Evolutionary conservation across 805 yeast genomes (phyloP).

Genomic region (Maudiozyma barnettii): DNA sequence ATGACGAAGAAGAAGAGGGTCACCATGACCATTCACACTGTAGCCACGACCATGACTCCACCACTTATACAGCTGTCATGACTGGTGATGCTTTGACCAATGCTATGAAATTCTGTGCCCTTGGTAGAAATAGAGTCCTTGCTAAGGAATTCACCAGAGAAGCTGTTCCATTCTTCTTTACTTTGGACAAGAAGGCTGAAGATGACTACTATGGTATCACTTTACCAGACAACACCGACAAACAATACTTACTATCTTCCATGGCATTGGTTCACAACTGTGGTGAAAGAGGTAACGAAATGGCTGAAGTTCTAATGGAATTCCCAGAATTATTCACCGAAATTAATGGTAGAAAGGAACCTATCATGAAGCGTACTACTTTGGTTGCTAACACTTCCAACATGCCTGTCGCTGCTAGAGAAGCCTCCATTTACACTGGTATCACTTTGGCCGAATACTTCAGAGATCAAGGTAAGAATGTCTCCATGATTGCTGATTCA

Average conservation of each 20-base stretch:
- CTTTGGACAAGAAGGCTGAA: constrained; percentile 18
- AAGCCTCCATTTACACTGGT: constrained; percentile 98
- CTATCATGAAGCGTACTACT: constrained; percentile 98
- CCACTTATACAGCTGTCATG: constrained; percentile 13
- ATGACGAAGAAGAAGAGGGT: constrained; percentile 3
- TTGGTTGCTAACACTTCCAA: constrained; percentile 97
- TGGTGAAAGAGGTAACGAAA: constrained; percentile 97
- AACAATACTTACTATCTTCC: constrained; percentile 34
- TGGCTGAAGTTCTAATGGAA: constrained; percentile 99
- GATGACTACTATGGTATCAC: constrained; percentile 39
- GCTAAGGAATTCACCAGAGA: constrained; percentile 4
- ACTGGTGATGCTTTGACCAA: constrained; percentile 21
- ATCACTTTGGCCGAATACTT: constrained; percentile 97
- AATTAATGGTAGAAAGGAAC: constrained; percentile 87
- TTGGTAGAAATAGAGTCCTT: constrained; percentile 4
- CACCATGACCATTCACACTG: background rate
- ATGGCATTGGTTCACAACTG: constrained; percentile 34
- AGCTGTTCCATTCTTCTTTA: constrained; percentile 23
- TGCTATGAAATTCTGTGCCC: constrained; percentile 24
- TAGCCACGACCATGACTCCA: background rate
- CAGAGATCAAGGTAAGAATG: constrained; percentile 99
- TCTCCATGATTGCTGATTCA: constrained; percentile 98
- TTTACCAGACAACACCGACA: constrained; percentile 33
- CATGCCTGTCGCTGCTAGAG: constrained; percentile 99
- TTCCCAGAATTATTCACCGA: constrained; percentile 96